These are phyloP conservation scores for Zizania latifolia DNA, from an alignment of 176 grass and related monocot genomes.

Conservation along the genomic window DNA sequence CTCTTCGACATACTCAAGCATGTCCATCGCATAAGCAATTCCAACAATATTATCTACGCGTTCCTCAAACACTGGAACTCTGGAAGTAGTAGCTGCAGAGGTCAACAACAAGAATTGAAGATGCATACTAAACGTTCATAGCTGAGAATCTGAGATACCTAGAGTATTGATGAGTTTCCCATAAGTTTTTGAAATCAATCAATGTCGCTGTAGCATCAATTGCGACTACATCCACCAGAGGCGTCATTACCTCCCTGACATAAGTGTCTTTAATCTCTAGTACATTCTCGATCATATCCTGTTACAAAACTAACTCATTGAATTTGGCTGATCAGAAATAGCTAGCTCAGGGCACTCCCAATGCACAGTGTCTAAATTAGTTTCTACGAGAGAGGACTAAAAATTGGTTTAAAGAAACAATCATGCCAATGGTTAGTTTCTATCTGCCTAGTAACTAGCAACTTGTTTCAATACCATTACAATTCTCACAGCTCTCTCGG, in stretches of 20 bases:
- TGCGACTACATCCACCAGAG: conserved; percentile 91
- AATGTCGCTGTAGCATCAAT: conserved; percentile 74
- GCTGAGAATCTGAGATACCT: conserved; percentile 47
- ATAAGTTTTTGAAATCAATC: conserved; percentile 85
- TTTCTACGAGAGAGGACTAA: no score
- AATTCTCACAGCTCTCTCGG: no score
- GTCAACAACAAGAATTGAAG: conserved; percentile 24
- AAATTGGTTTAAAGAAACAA: no score
- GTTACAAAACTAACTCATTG: conserved; percentile 28
- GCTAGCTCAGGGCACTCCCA: no score
- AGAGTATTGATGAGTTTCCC: conserved; percentile 94
- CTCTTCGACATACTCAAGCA: conserved; percentile 94
- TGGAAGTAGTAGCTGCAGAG: conserved; percentile 41
- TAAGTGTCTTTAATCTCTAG: conserved; percentile 97
- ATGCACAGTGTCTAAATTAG: no score
- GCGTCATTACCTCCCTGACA: conserved; percentile 97
- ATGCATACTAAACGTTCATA: not conserved
- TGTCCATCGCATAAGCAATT: conserved; percentile 99
- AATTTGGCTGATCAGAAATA: conserved; percentile 11
- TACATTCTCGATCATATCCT: conserved; percentile 99
- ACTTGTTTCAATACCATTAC: no score
- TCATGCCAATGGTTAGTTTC: no score
- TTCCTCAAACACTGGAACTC: conserved; percentile 98
- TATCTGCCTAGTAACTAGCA: no score
- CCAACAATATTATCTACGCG: conserved; percentile 98